Percentiles rank a stretch among this genome's conserved stretches.
These are phyloP conservation scores for Metschnikowia koreensis DNA, from an alignment of 805 yeast genomes.

Conservation along the genomic window DNA sequence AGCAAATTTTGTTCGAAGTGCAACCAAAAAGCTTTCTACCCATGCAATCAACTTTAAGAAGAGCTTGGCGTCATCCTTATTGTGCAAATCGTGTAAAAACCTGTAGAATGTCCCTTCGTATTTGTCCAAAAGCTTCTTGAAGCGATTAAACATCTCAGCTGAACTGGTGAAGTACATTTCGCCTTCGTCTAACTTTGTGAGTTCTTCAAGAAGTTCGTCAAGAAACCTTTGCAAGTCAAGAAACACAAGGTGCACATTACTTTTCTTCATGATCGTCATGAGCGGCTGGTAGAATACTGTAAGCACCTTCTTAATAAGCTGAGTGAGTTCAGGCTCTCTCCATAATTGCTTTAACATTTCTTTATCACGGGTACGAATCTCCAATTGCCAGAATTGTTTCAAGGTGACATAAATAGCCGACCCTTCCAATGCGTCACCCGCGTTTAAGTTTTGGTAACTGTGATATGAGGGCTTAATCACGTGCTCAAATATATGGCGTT, in stretches of 20 bases:
- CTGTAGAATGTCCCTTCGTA: constrained; percentile 72
- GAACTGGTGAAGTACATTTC: constrained; percentile 47
- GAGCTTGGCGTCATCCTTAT: constrained; percentile 67
- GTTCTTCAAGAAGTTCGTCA: constrained; percentile 61
- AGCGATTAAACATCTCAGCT: constrained; percentile 62
- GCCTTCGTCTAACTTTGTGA: constrained; percentile 56
- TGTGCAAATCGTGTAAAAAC: constrained; percentile 79
- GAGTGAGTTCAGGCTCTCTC: constrained; percentile 82
- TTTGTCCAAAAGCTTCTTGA: constrained; percentile 62
- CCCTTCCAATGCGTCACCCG: constrained; percentile 11
- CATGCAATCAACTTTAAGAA: constrained; percentile 73
- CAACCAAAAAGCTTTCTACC: constrained; percentile 64
- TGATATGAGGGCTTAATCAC: constrained; percentile 20
- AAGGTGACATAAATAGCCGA: constrained; percentile 49
- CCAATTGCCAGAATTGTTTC: constrained; percentile 60
- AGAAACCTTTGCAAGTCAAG: constrained; percentile 36
- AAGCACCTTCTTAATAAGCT: constrained; percentile 68
- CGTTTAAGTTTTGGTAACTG: constrained; percentile 21
- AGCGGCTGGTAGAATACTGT: constrained; percentile 73
- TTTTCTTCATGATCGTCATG: constrained; percentile 63
- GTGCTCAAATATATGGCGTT: constrained; percentile 5
- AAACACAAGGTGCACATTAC: constrained; percentile 63
- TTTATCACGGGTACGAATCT: constrained; percentile 72
- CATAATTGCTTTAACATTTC: constrained; percentile 71
- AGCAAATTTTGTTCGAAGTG: constrained; percentile 60